Evolutionary conservation across 2,329 filamentous ascomycete species (phyloP).

Genomic region (Macroventuria anomochaeta): DNA sequence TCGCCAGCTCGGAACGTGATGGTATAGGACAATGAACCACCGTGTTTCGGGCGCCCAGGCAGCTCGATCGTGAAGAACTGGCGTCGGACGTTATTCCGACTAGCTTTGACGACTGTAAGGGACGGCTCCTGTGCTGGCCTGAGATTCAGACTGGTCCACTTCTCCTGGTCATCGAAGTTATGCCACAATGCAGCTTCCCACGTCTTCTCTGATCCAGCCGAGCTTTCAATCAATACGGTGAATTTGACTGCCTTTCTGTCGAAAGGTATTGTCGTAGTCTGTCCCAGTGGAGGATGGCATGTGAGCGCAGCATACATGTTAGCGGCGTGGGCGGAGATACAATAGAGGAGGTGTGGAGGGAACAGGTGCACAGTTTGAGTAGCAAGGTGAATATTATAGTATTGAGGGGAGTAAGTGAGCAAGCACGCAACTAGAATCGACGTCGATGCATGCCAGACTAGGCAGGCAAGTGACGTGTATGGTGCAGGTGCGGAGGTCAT

Average conservation of each 20-base stretch:
- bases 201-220: slow-evolving; percentile 58
- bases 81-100: slow-evolving; percentile 27
- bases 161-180: slow-evolving; percentile 62
- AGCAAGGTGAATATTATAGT: not conserved
- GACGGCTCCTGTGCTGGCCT: slow-evolving; percentile 46
- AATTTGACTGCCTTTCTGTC: slow-evolving; percentile 58
- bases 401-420: slow-evolving; percentile 1
- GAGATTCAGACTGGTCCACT: slow-evolving; percentile 66
- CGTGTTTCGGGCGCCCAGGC: slow-evolving; percentile 52
- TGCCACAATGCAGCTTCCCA: slow-evolving; percentile 84
- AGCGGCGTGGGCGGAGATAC: not conserved
- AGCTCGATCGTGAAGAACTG: slow-evolving; percentile 65
- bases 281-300: slow-evolving; percentile 75
- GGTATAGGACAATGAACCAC: slow-evolving; percentile 67
- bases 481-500: slow-evolving; percentile 29
- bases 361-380: not conserved
- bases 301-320: slow-evolving; percentile 62
- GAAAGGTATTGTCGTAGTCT: slow-evolving; percentile 68
- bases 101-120: slow-evolving; percentile 34
- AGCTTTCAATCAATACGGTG: slow-evolving; percentile 73
- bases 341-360: not conserved
- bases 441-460: slow-evolving; percentile 17
- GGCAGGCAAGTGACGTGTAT: slow-evolving; percentile 30
- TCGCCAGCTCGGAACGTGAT: slow-evolving; percentile 67
- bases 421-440: not conserved